Evolutionary conservation across 331 rosid genomes (phyloP).

Genomic region (Malus hybrid): DNA sequence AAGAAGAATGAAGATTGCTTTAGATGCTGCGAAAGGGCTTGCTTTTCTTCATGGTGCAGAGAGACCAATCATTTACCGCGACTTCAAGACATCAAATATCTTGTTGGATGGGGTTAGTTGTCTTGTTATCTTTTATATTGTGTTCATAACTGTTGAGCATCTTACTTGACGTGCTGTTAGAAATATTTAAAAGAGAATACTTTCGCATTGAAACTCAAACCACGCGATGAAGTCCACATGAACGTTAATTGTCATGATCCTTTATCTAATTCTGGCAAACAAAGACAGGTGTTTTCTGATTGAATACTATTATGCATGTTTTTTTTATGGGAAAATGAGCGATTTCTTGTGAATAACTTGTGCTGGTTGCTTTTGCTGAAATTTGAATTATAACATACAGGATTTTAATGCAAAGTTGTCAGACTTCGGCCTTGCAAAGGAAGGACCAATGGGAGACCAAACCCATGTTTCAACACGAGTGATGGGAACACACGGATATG

Average conservation of each 20-base stretch:
- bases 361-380: not conserved
- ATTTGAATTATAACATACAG: slow-evolving; percentile 34
- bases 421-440: slow-evolving; percentile 97
- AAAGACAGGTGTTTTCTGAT: not conserved
- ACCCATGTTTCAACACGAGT: slow-evolving; percentile 97
- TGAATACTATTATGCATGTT: not conserved
- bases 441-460: slow-evolving; percentile 98
- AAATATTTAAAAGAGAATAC: not conserved
- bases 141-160: not conserved
- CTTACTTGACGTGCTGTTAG: not conserved
- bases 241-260: not conserved
- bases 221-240: not conserved
- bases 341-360: not conserved
- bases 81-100: slow-evolving; percentile 86
- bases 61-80: slow-evolving; percentile 80
- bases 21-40: slow-evolving; percentile 84
- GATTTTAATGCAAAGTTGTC: slow-evolving; percentile 90
- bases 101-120: slow-evolving; percentile 70
- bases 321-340: not conserved
- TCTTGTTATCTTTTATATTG: slow-evolving; percentile 1
- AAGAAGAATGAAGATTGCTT: slow-evolving; percentile 88
- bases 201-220: not conserved
- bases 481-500: slow-evolving; percentile 91
- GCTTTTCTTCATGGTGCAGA: slow-evolving; percentile 93
- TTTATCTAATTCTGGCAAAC: not conserved